phyloP scores from a whole-genome alignment of 2,329 filamentous ascomycete species.

The Fusarium tuaranense region DNA sequence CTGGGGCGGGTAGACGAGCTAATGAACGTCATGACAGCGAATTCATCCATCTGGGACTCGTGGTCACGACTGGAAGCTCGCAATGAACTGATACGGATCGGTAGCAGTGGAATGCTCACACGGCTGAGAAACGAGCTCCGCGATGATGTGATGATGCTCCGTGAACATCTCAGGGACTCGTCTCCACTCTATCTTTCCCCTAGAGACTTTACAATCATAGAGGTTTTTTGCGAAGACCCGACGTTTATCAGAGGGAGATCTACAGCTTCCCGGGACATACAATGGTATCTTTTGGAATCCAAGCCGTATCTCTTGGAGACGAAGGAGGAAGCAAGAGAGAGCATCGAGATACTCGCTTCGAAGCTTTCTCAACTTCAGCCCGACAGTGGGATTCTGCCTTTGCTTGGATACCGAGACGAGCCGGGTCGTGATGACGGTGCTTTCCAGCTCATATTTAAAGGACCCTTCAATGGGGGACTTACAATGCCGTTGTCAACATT shows the following conservation, averaged over 20 bases:
- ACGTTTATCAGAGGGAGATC: background rate
- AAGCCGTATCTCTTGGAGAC: background rate
- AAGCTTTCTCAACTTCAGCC: background rate
- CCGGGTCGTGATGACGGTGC: background rate
- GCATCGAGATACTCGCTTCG: background rate
- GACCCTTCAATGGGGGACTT: background rate
- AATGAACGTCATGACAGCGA: background rate
- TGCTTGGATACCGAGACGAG: background rate
- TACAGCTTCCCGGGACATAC: background rate
- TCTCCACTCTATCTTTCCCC: background rate
- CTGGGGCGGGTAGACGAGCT: background rate
- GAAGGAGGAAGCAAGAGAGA: background rate
- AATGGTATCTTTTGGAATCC: background rate
- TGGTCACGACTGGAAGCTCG: background rate
- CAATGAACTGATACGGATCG: background rate
- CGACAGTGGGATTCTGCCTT: background rate
- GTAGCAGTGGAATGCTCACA: background rate
- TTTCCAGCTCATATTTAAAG: background rate
- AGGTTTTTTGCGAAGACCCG: background rate
- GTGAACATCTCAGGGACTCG: background rate
- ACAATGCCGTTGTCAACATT: background rate
- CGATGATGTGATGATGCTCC: background rate
- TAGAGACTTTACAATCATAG: background rate
- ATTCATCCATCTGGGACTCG: background rate
- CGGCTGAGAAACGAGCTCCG: background rate